phyloP scores from a whole-genome alignment of 1,284 basidiomycete species.

The Ustilago curta region DNA sequence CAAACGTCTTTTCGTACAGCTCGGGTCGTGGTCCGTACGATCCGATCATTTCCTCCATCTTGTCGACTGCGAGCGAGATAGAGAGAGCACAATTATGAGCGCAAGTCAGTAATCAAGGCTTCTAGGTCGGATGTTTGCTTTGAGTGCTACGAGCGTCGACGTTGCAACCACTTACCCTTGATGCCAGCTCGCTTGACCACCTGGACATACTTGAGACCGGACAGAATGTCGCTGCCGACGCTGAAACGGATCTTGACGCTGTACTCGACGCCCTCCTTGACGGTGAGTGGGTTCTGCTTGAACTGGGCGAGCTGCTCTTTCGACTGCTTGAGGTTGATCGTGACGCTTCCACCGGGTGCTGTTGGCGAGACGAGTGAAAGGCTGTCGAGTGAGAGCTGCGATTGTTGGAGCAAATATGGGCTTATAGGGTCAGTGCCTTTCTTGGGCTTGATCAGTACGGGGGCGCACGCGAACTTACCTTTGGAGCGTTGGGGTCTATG shows the following conservation, averaged over 20 bases:
- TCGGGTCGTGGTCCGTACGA: conserved; percentile 76
- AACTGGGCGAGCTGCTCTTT: conserved; percentile 70
- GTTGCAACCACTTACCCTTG: conserved; percentile 48
- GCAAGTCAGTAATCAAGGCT: too few relatives aligned
- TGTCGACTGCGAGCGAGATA: conserved; percentile 85
- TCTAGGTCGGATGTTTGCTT: background rate
- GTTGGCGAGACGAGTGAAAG: conserved; percentile 71
- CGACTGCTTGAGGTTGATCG: conserved; percentile 72
- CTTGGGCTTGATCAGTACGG: background rate
- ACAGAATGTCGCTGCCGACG: conserved; percentile 82
- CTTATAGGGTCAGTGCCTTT: background rate
- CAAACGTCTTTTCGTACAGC: conserved; percentile 70
- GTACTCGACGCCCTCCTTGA: conserved; percentile 74
- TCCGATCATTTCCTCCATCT: conserved; percentile 88
- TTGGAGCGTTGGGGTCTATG: conserved; percentile 66
- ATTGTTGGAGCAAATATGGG: background rate
- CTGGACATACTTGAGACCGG: conserved; percentile 82
- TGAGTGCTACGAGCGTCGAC: background rate
- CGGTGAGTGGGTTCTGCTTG: conserved; percentile 75
- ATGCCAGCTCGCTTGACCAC: conserved; percentile 81
- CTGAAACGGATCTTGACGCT: conserved; percentile 85
- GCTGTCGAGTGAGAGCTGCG: conserved; percentile 61
- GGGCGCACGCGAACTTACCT: conserved; percentile 25
- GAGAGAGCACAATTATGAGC: too few relatives aligned
- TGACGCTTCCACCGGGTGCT: conserved; percentile 68